Evolutionary conservation across 2,329 filamentous ascomycete species (phyloP).

Genomic region (Colletotrichum abscissum): DNA sequence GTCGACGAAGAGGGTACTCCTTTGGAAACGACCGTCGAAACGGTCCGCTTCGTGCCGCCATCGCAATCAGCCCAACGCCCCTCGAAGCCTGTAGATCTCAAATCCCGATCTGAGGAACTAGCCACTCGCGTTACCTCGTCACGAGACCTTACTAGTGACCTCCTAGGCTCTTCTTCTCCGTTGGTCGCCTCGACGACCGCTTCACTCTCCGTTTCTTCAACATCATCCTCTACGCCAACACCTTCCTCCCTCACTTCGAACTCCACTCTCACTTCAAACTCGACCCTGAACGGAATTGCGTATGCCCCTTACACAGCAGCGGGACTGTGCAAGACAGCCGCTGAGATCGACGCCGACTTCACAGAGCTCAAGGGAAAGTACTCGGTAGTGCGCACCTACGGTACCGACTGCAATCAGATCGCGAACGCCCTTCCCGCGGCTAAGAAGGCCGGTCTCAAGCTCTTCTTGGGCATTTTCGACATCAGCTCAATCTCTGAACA

Average conservation of each 20-base stretch:
- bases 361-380: conserved; percentile 63
- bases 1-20: conserved; percentile 68
- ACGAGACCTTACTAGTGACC: background rate
- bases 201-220: background rate
- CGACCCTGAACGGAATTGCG: conserved; percentile 52
- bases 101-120: conserved; percentile 16
- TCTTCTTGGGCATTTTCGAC: conserved; percentile 82
- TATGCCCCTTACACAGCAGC: conserved; percentile 63
- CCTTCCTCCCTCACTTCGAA: background rate
- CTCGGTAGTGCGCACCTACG: conserved; percentile 79
- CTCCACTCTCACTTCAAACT: background rate
- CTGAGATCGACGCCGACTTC: conserved; percentile 75
- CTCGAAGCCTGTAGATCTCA: background rate
- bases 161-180: background rate
- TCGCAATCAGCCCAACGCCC: background rate
- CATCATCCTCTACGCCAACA: background rate
- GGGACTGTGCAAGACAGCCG: conserved; percentile 73
- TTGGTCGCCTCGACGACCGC: background rate
- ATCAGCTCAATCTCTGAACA: conserved; percentile 66
- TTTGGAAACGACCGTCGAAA: conserved; percentile 55
- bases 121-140: background rate
- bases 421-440: conserved; percentile 71
- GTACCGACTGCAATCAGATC: conserved; percentile 82
- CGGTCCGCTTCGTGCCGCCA: conserved; percentile 45
- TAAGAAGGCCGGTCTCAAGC: conserved; percentile 71